Evolutionary conservation across 192 early-diverging fungal species (phyloP), one percentile per base, ranked within the genome.

Genomic region (Pecoramyces ruminantium): DNA sequence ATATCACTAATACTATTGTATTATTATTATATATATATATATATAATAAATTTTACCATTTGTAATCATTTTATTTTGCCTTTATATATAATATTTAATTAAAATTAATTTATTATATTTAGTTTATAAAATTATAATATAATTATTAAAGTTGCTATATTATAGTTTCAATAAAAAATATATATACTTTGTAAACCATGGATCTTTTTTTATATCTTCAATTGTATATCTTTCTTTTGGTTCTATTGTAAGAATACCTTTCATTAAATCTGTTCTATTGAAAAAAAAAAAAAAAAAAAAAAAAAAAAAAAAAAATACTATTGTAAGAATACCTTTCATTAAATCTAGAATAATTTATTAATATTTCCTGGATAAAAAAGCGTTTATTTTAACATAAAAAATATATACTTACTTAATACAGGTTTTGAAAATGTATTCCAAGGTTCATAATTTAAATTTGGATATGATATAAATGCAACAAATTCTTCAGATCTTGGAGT

Each of bases 151-250:
- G n/a, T n/a, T n/a, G n/a, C n/a, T n/a, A n/a, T n/a, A n/a, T n/a
- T n/a, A n/a, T n/a, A n/a, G n/a, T n/a, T n/a, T n/a, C n/a, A n/a
- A n/a, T n/a, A n/a, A n/a, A n/a, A n/a, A n/a, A n/a, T n/a, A n/a
- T n/a, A n/a, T n/a, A n/a, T n/a, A 90, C 88, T 84, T 82, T 28
- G 78, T 81, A 78, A 88, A 88, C 92, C 92, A 93, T 16, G 87
- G 83, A 81, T 86, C 84, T 25, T 58, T 80, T 38, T 81, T 30
- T 15, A 93, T 87, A 29, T 84, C 84, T 25, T 83, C 83, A 30
- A 92, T 82, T 15, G 58, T 85, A 29, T 82, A 88, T 42, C 91
- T 83, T 27, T 84, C 79, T 9, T 79, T 78, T 0, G 88, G 77
- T 78, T 91, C 87, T 29, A 84, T 83, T 38, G 86, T 85, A 1